Base-by-base conservation (phyloP, 805 yeast species). In the Debaryomyces castellii region DNA sequence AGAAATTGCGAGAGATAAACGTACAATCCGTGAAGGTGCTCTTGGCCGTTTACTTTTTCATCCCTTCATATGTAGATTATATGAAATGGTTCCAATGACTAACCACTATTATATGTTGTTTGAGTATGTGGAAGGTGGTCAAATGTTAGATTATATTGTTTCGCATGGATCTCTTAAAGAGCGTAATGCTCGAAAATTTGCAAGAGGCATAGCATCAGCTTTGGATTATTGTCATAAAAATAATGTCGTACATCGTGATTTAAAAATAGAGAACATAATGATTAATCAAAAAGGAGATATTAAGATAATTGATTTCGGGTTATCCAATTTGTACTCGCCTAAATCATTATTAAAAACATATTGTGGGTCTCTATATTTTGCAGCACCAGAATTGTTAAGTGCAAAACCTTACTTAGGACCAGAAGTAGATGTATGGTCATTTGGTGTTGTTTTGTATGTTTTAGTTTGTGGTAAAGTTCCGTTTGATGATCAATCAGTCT, bases 381-480 rank as follows among this genome's bases (percentile, higher is more conserved):
- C 99, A 0, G 99, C 99, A 0, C 99, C 99, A 0, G 99, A 94
- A 65, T 75, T 94, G 54, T 73, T 94, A 44, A 87, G 88, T 48
- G 99, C 98, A 1, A 83, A 82, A 53, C 97, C 97, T 1, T 94
- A 94, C 59, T 74, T 80, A 30, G 99, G 99, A 0, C 99, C 99
- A 1, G 99, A 94, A 64, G 97, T 94, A 40, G 99, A 94, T 64
- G 85, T 94, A 16, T 94, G 99, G 99, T 89, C 97, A 2, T 92
- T 91, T 73, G 99, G 99, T 52, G 96, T 94, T 25, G 98, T 94
- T 0, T 69, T 94, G 41, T 94, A 89, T 60, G 99, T 94, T 6
- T 74, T 94, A 49, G 97, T 94, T 2, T 91, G 97, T 64, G 99
- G 99, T 45, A 91, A 89, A 63, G 98, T 94, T 11, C 99, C 99